Evolutionary conservation across 2,329 filamentous ascomycete genomes (phyloP).

Genomic region (Curvularia sp.): DNA sequence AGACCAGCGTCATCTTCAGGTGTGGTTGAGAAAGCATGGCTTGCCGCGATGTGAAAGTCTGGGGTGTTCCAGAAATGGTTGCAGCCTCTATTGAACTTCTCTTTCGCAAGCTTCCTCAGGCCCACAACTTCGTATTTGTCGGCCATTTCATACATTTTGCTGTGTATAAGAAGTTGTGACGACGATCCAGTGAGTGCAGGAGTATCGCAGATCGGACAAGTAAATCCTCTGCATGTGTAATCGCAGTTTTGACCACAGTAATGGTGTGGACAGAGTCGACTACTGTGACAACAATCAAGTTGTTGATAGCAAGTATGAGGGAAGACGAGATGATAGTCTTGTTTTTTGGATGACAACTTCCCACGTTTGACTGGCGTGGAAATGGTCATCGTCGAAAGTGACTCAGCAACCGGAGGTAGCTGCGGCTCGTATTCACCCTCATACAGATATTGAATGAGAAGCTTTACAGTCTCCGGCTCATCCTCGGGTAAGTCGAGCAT

Average conservation of each 20-base stretch:
- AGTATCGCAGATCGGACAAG: no score
- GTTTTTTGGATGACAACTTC: no score
- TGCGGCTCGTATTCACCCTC: constrained; percentile 23
- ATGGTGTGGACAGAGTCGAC: no score
- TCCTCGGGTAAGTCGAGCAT: constrained; percentile 23
- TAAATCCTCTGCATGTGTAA: no score
- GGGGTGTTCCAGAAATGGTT: constrained; percentile 26
- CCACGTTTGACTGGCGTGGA: no score
- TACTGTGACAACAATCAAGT: no score
- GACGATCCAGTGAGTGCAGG: no score
- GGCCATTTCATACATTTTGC: constrained; percentile 25
- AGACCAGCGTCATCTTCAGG: constrained; percentile 38
- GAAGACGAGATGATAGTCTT: no score
- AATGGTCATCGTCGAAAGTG: no score
- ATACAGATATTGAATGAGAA: constrained; percentile 28
- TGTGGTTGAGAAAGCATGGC: constrained; percentile 34
- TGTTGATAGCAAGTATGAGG: no score
- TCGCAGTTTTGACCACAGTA: no score
- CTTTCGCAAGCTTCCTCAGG: not conserved
- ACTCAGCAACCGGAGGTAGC: no score
- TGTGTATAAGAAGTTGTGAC: not conserved
- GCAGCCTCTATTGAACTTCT: constrained; percentile 1
- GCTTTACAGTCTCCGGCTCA: constrained; percentile 17
- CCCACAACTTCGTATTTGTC: constrained; percentile 16
- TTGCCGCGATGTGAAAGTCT: constrained; percentile 36